Conservation (phyloP, 2,329 filamentous ascomycete genomes). For the Talaromyces sp. region DNA sequence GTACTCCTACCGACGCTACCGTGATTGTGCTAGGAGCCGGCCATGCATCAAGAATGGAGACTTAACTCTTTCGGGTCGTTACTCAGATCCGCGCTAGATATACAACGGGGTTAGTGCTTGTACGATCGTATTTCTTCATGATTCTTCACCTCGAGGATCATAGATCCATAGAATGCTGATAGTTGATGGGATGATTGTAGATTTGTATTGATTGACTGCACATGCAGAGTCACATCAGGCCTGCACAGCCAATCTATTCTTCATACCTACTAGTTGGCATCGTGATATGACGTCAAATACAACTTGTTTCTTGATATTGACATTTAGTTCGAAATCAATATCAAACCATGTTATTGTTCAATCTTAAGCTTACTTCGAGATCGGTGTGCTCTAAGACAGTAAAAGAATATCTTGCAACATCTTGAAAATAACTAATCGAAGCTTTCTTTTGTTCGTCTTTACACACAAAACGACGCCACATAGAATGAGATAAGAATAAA, state of each 20-base stretch:
- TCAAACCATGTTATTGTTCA: not conserved
- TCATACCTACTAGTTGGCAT: no score
- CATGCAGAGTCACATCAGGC: no score
- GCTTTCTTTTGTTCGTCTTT: not conserved
- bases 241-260: no score
- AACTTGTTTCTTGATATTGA: not conserved
- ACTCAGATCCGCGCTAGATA: constrained; percentile 1
- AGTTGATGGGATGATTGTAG: no score
- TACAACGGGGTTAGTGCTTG: not conserved
- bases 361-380: not conserved
- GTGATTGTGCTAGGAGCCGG: no score
- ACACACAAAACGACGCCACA: not conserved
- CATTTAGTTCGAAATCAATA: not conserved
- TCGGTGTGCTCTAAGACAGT: not conserved
- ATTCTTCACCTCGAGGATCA: not conserved
- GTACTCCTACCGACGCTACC: no score
- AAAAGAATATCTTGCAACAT: not conserved
- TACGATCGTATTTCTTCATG: not conserved
- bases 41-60: not conserved
- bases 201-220: no score
- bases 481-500: constrained; percentile 9
- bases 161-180: no score
- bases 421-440: not conserved
- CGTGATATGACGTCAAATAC: not conserved
- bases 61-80: constrained; percentile 2